Conservation (phyloP, 1,284 basidiomycete genomes). For the Cystobasidium slooffiae region DNA sequence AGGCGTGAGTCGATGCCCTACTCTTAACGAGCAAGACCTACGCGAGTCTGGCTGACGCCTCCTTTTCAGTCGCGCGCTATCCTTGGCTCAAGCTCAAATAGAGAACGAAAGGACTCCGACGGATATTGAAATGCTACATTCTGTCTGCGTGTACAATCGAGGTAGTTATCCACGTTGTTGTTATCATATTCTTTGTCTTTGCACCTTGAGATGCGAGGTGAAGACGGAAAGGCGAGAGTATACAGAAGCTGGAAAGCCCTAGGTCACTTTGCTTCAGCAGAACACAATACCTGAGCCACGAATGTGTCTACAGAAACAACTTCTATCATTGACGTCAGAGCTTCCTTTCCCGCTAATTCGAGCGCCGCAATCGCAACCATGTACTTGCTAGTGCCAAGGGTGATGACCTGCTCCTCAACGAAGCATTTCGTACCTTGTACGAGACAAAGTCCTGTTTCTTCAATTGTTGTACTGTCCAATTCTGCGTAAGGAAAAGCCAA, state of each 20-base stretch:
- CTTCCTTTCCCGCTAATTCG: neutral
- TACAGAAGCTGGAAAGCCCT: neutral
- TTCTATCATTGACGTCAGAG: neutral
- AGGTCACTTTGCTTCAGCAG: neutral
- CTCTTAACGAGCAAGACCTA: neutral
- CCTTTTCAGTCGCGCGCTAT: slow-evolving; percentile 5
- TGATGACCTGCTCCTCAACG: neutral
- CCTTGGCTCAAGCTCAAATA: neutral
- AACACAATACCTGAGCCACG: neutral
- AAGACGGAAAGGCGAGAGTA: neutral
- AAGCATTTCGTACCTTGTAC: neutral
- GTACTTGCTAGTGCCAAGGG: neutral
- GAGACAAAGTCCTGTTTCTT: neutral
- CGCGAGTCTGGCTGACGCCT: neutral
- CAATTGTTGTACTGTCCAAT: slow-evolving; percentile 6
- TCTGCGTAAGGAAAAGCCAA: slow-evolving; percentile 30
- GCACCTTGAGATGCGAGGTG: too few species aligned
- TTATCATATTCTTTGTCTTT: neutral
- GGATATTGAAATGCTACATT: neutral
- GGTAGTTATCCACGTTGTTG: neutral
- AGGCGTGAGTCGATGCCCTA: slow-evolving; percentile 11
- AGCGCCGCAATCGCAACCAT: slow-evolving; percentile 8
- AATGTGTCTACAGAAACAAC: neutral
- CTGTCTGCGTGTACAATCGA: neutral
- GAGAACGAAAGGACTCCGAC: neutral